Conservation (phyloP, 129 eudicot species). For the Saposhnikovia divaricata region DNA sequence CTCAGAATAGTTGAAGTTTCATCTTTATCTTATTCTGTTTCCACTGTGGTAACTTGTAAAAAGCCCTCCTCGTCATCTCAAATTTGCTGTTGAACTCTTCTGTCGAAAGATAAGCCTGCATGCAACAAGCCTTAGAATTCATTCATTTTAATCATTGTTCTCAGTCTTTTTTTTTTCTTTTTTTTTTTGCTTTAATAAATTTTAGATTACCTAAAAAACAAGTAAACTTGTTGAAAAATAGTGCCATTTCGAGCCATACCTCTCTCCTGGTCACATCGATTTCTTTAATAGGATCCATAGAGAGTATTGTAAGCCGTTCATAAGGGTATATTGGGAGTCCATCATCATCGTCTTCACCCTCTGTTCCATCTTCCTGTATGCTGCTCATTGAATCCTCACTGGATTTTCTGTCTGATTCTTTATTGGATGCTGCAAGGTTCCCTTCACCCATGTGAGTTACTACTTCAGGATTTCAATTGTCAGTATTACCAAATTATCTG, state of each 20-base stretch:
- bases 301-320: slow-evolving; percentile 55
- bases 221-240: neutral
- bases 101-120: slow-evolving; percentile 69
- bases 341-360: slow-evolving; percentile 58
- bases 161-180: neutral
- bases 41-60: slow-evolving; percentile 86
- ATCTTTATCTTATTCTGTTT: slow-evolving; percentile 84
- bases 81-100: slow-evolving; percentile 72
- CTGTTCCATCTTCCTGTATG: slow-evolving; percentile 56
- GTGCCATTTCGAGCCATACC: slow-evolving; percentile 28
- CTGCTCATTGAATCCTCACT: slow-evolving; percentile 54
- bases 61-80: slow-evolving; percentile 65
- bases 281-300: slow-evolving; percentile 59
- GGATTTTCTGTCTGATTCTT: slow-evolving; percentile 34
- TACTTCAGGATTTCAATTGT: neutral
- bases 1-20: slow-evolving; percentile 51
- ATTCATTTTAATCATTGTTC: neutral
- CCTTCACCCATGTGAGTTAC: slow-evolving; percentile 26
- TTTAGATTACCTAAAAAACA: neutral
- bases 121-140: neutral
- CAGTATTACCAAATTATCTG: neutral
- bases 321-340: slow-evolving; percentile 61
- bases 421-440: slow-evolving; percentile 6
- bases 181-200: neutral
- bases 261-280: slow-evolving; percentile 75